Percentiles rank a stretch among this genome's conserved stretches.
phyloP scores from a whole-genome alignment of 2,329 filamentous ascomycete species.

The Byssoonygena ceratinophila region DNA sequence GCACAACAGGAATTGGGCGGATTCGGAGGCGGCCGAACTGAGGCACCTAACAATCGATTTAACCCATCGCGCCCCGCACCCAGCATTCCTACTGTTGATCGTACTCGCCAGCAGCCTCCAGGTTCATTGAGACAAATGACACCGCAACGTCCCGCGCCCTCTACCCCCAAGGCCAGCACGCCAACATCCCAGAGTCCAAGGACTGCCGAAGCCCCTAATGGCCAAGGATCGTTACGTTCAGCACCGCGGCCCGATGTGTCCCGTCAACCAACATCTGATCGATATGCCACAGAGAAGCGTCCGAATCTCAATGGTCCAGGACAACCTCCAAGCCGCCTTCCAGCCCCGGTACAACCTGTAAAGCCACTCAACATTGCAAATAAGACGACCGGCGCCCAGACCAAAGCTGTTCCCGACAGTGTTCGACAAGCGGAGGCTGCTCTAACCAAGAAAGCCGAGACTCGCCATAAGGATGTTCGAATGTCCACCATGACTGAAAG shows the following conservation, averaged over 20 bases:
- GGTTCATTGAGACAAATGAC: constrained; percentile 45
- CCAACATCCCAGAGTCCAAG: constrained; percentile 18
- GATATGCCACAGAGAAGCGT: constrained; percentile 15
- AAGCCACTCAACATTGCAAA: constrained; percentile 69
- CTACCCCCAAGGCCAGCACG: constrained; percentile 43
- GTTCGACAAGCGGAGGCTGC: constrained; percentile 85
- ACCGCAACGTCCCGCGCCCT: constrained; percentile 74
- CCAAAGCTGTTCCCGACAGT: constrained; percentile 44
- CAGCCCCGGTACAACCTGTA: constrained; percentile 48
- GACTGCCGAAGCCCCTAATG: constrained; percentile 21
- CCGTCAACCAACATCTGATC: constrained; percentile 20
- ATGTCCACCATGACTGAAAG: constrained; percentile 98
- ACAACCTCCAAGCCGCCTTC: constrained; percentile 48
- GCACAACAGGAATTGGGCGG: constrained; percentile 85
- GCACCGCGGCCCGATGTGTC: constrained; percentile 27
- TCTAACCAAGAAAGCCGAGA: constrained; percentile 68
- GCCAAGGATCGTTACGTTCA: constrained; percentile 28
- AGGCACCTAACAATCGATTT: constrained; percentile 53
- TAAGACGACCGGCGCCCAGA: constrained; percentile 45
- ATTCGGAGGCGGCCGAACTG: constrained; percentile 46
- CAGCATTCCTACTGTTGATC: constrained; percentile 54
- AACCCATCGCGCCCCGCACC: constrained; percentile 79
- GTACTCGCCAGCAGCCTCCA: constrained; percentile 39
- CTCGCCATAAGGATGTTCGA: constrained; percentile 81
- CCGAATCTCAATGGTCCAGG: constrained; percentile 40